Conservation (phyloP, 805 yeast species). For the Hanseniaspora lindneri region DNA sequence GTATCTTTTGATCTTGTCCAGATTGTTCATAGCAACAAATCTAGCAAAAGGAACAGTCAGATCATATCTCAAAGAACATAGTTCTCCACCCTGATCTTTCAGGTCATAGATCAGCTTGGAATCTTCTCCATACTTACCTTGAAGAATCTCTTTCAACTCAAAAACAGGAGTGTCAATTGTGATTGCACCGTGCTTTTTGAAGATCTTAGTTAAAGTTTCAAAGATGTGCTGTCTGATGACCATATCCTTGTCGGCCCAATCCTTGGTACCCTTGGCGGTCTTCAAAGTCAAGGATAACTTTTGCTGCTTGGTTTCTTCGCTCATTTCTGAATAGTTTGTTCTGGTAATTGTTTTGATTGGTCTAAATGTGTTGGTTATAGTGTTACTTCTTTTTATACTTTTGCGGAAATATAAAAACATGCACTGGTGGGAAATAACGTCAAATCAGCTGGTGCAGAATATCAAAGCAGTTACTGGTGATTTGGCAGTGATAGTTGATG, state of each 20-base stretch:
- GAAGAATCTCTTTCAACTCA: slow-evolving; percentile 84
- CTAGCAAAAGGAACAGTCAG: slow-evolving; percentile 97
- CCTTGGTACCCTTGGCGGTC: slow-evolving; percentile 95
- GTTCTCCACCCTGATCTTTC: slow-evolving; percentile 98
- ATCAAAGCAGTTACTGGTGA: too few relatives aligned
- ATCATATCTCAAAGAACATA: slow-evolving; percentile 89
- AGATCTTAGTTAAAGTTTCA: slow-evolving; percentile 53
- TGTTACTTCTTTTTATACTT: not conserved
- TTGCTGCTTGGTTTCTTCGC: slow-evolving; percentile 23
- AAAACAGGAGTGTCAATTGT: slow-evolving; percentile 98
- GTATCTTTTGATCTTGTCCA: slow-evolving; percentile 79
- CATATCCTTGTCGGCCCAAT: slow-evolving; percentile 98
- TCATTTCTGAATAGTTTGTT: not conserved
- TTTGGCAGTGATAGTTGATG: too few relatives aligned
- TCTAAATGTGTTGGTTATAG: not conserved
- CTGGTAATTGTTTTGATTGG: not conserved
- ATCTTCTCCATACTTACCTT: slow-evolving; percentile 98
- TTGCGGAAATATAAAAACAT: not conserved
- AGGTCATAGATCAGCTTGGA: slow-evolving; percentile 90
- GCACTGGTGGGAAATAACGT: not conserved
- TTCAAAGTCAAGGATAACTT: slow-evolving; percentile 64
- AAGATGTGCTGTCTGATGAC: slow-evolving; percentile 83
- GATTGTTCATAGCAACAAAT: slow-evolving; percentile 89
- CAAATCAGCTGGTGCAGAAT: not conserved
- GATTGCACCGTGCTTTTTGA: slow-evolving; percentile 95